phyloP scores from a whole-genome alignment of 2,329 filamentous ascomycete genomes.

The Xylogone sp. region DNA sequence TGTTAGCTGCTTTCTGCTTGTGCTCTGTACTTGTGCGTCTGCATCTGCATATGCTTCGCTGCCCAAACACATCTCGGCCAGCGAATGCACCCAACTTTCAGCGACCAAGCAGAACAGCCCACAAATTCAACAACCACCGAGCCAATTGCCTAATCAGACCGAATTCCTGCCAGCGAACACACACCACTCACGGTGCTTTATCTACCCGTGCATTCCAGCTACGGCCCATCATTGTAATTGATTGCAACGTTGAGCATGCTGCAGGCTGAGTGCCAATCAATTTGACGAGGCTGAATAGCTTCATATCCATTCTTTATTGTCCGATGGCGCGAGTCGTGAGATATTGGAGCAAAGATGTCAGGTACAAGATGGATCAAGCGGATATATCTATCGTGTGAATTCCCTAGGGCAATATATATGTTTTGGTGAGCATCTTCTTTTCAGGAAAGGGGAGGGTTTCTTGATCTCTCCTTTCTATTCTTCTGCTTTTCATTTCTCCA shows the following conservation, averaged over 20 bases:
- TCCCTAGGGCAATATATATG: too few relatives aligned
- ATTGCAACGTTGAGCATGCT: too few relatives aligned
- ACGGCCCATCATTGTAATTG: too few relatives aligned
- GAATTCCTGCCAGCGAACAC: constrained; percentile 11
- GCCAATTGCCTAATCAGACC: background rate
- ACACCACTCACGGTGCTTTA: too few relatives aligned
- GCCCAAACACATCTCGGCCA: background rate
- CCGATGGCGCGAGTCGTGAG: too few relatives aligned
- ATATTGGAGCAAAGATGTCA: background rate
- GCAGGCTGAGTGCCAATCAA: constrained; percentile 6
- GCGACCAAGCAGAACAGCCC: background rate
- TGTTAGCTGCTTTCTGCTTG: background rate
- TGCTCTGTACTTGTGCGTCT: background rate
- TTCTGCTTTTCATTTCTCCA: too few relatives aligned
- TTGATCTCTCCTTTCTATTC: too few relatives aligned
- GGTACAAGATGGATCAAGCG: too few relatives aligned
- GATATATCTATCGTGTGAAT: background rate
- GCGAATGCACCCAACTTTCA: background rate
- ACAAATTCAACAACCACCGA: background rate
- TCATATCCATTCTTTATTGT: too few relatives aligned
- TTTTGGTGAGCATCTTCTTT: too few relatives aligned
- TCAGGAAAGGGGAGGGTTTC: too few relatives aligned
- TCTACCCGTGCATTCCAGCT: too few relatives aligned
- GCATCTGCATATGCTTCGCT: background rate
- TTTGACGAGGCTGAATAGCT: constrained; percentile 4